These are phyloP conservation scores for Globisporangium orthogonon DNA, from an alignment of 352 stramenopile genomes.

Conservation along the genomic window DNA sequence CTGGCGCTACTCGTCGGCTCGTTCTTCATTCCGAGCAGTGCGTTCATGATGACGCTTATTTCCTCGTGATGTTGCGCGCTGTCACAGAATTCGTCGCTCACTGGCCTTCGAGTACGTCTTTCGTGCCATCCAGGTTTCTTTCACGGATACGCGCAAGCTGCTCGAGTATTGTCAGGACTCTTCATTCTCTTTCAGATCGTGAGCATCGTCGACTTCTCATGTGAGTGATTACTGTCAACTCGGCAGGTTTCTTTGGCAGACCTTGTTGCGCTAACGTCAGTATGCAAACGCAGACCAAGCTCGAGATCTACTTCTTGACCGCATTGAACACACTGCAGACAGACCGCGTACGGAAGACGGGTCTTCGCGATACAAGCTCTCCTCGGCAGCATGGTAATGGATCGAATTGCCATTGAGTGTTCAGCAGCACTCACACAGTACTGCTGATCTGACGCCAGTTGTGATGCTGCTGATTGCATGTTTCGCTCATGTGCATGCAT, in stretches of 20 bases:
- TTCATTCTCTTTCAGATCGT: conserved; percentile 82
- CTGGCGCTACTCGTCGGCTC: conserved; percentile 46
- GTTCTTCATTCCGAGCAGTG: conserved; percentile 71
- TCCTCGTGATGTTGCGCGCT: neutral
- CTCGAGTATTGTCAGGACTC: conserved; percentile 44
- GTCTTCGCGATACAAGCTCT: neutral
- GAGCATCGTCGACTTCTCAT: conserved; percentile 70
- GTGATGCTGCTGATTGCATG: neutral
- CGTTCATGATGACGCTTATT: neutral
- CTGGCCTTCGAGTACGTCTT: neutral
- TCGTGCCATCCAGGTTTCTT: conserved; percentile 41
- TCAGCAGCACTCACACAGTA: no score
- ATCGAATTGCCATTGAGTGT: neutral
- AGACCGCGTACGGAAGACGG: conserved; percentile 1
- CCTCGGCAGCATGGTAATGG: neutral
- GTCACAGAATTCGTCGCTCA: no score
- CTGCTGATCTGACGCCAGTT: no score
- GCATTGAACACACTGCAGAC: conserved; percentile 33
- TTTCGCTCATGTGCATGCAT: conserved; percentile 10
- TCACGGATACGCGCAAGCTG: conserved; percentile 46
- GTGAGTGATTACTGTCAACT: conserved; percentile 22
- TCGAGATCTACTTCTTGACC: conserved; percentile 41
- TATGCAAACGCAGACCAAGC: conserved; percentile 40
- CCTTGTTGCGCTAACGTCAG: neutral
- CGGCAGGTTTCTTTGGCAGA: neutral